Evolutionary conservation across 2,329 filamentous ascomycete species (phyloP).

Genomic region (Colletotrichum lini): DNA sequence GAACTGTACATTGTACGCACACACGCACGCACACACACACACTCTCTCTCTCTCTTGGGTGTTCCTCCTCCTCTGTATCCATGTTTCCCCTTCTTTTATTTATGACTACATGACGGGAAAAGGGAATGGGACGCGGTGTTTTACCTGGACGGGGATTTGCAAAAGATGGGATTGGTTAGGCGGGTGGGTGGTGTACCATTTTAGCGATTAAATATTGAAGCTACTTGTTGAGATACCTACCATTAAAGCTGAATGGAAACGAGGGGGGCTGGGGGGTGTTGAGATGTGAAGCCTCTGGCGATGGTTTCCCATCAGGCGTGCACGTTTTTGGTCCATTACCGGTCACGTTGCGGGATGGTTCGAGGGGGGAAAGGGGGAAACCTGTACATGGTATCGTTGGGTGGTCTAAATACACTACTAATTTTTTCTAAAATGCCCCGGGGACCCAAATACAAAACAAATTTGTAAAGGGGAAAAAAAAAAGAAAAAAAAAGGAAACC

Average conservation of each 20-base stretch:
- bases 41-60: constrained; percentile 1
- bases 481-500: neutral
- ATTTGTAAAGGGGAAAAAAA: too few relatives aligned
- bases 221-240: constrained; percentile 34
- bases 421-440: constrained; percentile 19
- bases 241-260: constrained; percentile 14
- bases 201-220: constrained; percentile 27
- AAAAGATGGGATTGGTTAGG: constrained; percentile 5
- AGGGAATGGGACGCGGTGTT: constrained; percentile 4
- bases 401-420: constrained; percentile 33
- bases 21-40: too few relatives aligned
- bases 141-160: constrained; percentile 5
- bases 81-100: neutral
- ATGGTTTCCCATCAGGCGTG: neutral
- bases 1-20: constrained; percentile 18
- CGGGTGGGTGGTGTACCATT: neutral
- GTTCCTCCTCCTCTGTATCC: neutral
- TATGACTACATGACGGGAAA: constrained; percentile 24
- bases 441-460: neutral
- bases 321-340: neutral
- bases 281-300: too few relatives aligned
- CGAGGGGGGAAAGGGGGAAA: neutral
- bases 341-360: neutral
- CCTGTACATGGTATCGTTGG: constrained; percentile 33
- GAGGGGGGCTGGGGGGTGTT: too few relatives aligned